phyloP scores from a whole-genome alignment of 331 rosid genomes.

The Stylosanthes scabra region DNA sequence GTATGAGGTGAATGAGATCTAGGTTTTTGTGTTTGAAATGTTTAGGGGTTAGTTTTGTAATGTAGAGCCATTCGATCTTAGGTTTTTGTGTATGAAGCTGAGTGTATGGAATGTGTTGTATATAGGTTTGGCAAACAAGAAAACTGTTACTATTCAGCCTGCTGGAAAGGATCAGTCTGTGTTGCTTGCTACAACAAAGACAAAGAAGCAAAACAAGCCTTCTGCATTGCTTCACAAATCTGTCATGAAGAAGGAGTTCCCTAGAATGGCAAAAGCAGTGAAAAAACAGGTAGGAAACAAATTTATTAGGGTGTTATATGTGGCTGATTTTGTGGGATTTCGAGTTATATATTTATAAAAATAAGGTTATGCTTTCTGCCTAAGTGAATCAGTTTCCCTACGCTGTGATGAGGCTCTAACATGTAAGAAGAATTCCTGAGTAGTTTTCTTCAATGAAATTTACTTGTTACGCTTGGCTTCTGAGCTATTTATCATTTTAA shows the following conservation, averaged over 20 bases:
- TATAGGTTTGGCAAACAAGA: slow-evolving; percentile 96
- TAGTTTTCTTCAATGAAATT: slow-evolving; percentile 51
- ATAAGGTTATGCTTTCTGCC: neutral
- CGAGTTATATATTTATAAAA: too few species aligned
- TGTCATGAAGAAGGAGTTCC: slow-evolving; percentile 86
- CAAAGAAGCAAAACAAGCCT: slow-evolving; percentile 95
- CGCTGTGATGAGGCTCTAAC: slow-evolving; percentile 65
- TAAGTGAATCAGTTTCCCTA: neutral
- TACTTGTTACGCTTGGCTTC: slow-evolving; percentile 63
- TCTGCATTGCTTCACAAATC: slow-evolving; percentile 82
- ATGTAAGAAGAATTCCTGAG: slow-evolving; percentile 43
- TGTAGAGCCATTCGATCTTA: neutral
- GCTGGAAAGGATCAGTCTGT: slow-evolving; percentile 80
- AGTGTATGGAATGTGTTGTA: neutral
- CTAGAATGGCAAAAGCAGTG: slow-evolving; percentile 81
- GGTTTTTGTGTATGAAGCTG: neutral
- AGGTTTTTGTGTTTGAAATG: neutral
- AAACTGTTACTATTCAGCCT: slow-evolving; percentile 77
- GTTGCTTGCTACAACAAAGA: slow-evolving; percentile 80
- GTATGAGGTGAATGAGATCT: neutral
- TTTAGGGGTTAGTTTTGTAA: neutral
- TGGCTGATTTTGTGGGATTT: neutral
- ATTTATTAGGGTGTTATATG: neutral
- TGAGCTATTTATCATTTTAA: slow-evolving; percentile 41
- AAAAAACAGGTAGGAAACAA: slow-evolving; percentile 71